These are phyloP conservation scores for Mycena albidolilacea DNA, from an alignment of 768 basidiomycete genomes.

Conservation along the genomic window DNA sequence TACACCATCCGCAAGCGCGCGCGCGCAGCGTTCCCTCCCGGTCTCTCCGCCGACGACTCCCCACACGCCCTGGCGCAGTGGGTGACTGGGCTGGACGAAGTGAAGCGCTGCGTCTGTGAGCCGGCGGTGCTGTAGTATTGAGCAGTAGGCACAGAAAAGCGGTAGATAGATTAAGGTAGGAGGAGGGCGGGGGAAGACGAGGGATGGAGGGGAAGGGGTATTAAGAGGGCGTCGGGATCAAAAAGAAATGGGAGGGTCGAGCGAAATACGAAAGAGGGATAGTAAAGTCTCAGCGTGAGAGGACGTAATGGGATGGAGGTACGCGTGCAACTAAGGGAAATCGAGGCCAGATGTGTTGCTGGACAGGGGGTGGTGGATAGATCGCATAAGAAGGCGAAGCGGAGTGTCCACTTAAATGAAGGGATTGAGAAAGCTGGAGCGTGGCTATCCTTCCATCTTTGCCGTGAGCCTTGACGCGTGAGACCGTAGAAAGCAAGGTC, in stretches of 20 bases:
- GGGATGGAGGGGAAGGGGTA: neutral
- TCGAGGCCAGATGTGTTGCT: no score
- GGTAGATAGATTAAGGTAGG: neutral
- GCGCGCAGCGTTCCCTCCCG: neutral
- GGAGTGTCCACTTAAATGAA: no score
- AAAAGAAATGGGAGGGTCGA: neutral
- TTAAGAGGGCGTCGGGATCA: neutral
- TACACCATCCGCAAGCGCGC: slow-evolving; percentile 1
- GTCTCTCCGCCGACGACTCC: neutral
- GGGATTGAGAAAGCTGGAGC: no score
- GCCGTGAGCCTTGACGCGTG: no score
- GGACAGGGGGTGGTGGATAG: no score
- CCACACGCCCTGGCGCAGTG: neutral
- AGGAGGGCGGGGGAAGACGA: neutral
- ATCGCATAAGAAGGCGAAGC: no score
- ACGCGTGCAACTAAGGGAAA: no score
- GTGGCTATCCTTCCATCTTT: no score
- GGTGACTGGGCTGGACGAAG: neutral
- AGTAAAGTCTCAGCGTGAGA: no score
- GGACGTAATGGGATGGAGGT: no score
- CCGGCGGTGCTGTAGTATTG: slow-evolving; percentile 7
- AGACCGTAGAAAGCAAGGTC: no score
- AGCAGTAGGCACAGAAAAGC: slow-evolving; percentile 2
- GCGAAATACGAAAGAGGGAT: neutral
- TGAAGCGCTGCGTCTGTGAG: neutral